A percentile compares a stretch with the other conserved stretches of the same genome.
phyloP scores from a whole-genome alignment of 306 rosid species.

The Chamaecrista fasciculata region DNA sequence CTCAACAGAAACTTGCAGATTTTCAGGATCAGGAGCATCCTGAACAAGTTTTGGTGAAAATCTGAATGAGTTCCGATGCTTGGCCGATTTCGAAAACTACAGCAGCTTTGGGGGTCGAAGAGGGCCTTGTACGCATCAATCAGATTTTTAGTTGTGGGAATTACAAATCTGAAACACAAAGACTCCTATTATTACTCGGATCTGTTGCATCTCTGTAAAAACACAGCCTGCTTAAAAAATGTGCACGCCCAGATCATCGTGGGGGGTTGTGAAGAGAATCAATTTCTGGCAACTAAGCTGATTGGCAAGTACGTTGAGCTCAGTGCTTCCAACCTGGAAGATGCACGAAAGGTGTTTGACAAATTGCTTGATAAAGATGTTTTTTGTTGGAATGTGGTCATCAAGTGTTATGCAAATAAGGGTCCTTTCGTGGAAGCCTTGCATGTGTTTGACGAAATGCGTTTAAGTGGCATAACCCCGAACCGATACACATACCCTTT shows the following conservation, averaged over 20 bases:
- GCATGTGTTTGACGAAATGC: constrained; percentile 49
- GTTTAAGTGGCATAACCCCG: constrained; percentile 35
- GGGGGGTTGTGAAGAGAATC: constrained; percentile 53
- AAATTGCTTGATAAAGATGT: constrained; percentile 63
- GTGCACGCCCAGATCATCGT: constrained; percentile 62
- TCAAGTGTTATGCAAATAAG: constrained; percentile 63
- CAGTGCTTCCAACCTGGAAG: constrained; percentile 25
- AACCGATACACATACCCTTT: constrained; percentile 67
- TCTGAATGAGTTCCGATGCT: constrained; percentile 33
- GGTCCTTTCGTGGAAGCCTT: constrained; percentile 64
- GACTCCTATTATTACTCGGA: constrained; percentile 43
- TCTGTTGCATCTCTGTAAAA: constrained; percentile 45
- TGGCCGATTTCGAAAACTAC: constrained; percentile 33
- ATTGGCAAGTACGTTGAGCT: constrained; percentile 45
- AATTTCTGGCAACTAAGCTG: constrained; percentile 54
- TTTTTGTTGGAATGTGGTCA: constrained; percentile 67
- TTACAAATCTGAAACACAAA: constrained; percentile 11
- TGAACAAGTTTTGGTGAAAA: background rate
- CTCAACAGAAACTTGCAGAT: background rate
- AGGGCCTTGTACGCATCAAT: background rate
- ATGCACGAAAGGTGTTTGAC: constrained; percentile 73
- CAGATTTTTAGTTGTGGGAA: constrained; percentile 16
- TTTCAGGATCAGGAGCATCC: background rate
- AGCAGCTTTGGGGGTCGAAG: constrained; percentile 24
- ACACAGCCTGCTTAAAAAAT: constrained; percentile 31